These are phyloP conservation scores for Setomelanomma holmii DNA, from an alignment of 2,329 filamentous ascomycete genomes.

Conservation along the genomic window DNA sequence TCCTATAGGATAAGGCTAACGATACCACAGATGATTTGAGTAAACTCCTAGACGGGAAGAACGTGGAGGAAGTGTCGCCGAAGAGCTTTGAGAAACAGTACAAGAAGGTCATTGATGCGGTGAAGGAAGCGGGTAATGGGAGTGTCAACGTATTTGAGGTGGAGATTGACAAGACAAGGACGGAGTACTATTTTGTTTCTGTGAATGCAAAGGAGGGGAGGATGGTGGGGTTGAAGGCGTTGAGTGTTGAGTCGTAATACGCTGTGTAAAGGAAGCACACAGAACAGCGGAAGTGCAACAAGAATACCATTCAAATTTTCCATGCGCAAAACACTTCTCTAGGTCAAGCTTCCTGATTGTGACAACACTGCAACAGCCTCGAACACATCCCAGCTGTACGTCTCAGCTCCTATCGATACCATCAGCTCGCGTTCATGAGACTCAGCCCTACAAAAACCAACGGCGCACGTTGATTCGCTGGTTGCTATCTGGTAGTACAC, in stretches of 20 bases:
- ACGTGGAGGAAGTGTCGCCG: conserved; percentile 70
- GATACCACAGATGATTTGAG: conserved; percentile 69
- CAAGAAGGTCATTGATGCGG: conserved; percentile 70
- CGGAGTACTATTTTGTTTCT: conserved; percentile 82
- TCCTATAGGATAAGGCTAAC: conserved; percentile 10
- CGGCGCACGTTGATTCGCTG: conserved; percentile 5
- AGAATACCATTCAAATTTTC: too few species aligned
- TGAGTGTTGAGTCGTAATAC: conserved; percentile 72
- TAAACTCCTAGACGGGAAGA: conserved; percentile 67
- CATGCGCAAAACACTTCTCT: too few species aligned
- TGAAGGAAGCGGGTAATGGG: conserved; percentile 69
- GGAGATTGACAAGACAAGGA: conserved; percentile 65
- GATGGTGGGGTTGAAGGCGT: conserved; percentile 79
- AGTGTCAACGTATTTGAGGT: conserved; percentile 80
- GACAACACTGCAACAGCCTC: not conserved
- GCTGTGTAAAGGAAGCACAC: too few species aligned
- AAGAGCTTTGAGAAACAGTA: conserved; percentile 80
- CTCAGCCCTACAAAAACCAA: conserved; percentile 6
- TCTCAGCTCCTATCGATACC: conserved; percentile 3
- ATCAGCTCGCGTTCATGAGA: not conserved
- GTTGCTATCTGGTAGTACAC: not conserved
- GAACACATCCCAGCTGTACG: not conserved
- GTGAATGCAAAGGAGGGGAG: conserved; percentile 64
- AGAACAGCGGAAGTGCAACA: too few species aligned
- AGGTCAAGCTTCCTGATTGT: too few species aligned